These are phyloP conservation scores for Fagus sylvatica DNA, from an alignment of 306 rosid species.

Conservation along the genomic window DNA sequence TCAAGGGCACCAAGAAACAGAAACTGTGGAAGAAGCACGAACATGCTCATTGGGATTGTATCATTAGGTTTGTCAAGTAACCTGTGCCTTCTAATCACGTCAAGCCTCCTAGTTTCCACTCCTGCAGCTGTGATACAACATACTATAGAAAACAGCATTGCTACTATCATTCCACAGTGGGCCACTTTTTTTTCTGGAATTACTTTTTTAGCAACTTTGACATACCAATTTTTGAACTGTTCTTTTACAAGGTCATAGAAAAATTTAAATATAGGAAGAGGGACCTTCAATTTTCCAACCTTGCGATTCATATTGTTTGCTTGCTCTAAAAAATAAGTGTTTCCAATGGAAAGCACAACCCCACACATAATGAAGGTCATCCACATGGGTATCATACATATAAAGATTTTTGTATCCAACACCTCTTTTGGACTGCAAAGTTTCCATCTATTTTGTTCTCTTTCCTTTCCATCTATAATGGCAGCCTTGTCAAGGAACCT, in stretches of 20 bases:
- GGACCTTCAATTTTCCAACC: constrained; percentile 26
- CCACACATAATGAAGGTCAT: constrained; percentile 18
- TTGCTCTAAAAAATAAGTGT: constrained; percentile 33
- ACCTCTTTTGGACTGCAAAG: constrained; percentile 36
- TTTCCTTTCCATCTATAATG: background rate
- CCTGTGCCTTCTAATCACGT: constrained; percentile 20
- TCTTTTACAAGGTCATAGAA: constrained; percentile 17
- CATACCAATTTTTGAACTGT: background rate
- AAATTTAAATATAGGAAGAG: constrained; percentile 8
- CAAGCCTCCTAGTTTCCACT: constrained; percentile 29
- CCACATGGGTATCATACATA: constrained; percentile 21
- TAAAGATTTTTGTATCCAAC: constrained; percentile 26
- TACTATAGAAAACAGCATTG: constrained; percentile 27
- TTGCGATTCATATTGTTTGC: constrained; percentile 31
- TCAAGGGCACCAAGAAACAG: constrained; percentile 24
- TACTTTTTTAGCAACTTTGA: background rate
- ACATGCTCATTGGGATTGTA: constrained; percentile 35
- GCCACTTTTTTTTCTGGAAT: background rate
- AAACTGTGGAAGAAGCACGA: constrained; percentile 42
- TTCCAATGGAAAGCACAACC: constrained; percentile 29
- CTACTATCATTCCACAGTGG: background rate
- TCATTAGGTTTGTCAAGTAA: constrained; percentile 21
- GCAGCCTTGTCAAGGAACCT: constrained; percentile 43
- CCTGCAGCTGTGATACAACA: constrained; percentile 41
- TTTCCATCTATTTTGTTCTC: constrained; percentile 23